Evolutionary conservation across 331 rosid genomes (phyloP).

Genomic region (Pyrus hybrid): DNA sequence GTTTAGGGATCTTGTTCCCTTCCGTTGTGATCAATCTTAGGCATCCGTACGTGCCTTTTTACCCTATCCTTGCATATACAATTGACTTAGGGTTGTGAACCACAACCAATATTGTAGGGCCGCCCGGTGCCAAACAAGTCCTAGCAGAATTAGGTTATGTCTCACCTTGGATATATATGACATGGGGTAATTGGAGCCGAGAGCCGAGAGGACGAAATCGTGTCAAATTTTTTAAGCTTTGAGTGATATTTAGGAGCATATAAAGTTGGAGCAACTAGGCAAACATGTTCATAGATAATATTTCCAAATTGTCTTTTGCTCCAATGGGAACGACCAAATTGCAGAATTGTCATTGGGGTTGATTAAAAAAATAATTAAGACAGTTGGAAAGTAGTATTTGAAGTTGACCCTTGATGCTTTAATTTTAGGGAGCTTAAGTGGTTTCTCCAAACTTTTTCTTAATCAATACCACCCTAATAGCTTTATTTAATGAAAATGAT

Average conservation of each 20-base stretch:
- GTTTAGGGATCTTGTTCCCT: constrained; percentile 67
- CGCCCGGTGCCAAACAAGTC: constrained; percentile 42
- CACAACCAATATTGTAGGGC: constrained; percentile 55
- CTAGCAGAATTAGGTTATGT: constrained; percentile 31
- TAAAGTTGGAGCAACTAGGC: constrained; percentile 27
- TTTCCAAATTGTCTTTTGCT: constrained; percentile 34
- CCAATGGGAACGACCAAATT: constrained; percentile 26
- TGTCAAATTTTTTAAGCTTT: constrained; percentile 2
- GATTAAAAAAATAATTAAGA: constrained; percentile 29
- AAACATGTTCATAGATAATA: constrained; percentile 30
- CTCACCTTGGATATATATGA: constrained; percentile 31
- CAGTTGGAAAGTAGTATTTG: constrained; percentile 30
- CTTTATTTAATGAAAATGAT: too few relatives aligned
- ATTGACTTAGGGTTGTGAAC: constrained; percentile 16
- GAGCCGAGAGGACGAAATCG: constrained; percentile 1
- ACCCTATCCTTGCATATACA: constrained; percentile 16
- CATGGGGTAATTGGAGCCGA: constrained; percentile 28
- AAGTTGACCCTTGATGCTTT: constrained; percentile 11
- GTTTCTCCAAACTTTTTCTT: too few relatives aligned
- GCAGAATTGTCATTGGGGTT: constrained; percentile 17
- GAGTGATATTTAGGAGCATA: not conserved
- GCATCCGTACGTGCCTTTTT: constrained; percentile 34
- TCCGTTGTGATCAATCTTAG: constrained; percentile 18
- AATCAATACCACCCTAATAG: too few relatives aligned
- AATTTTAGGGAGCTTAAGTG: too few relatives aligned